Evolutionary conservation across 495 filamentous ascomycete species (phyloP), one percentile per base, ranked within the genome.

Genomic region (Penicillium cosmopolitanum): DNA sequence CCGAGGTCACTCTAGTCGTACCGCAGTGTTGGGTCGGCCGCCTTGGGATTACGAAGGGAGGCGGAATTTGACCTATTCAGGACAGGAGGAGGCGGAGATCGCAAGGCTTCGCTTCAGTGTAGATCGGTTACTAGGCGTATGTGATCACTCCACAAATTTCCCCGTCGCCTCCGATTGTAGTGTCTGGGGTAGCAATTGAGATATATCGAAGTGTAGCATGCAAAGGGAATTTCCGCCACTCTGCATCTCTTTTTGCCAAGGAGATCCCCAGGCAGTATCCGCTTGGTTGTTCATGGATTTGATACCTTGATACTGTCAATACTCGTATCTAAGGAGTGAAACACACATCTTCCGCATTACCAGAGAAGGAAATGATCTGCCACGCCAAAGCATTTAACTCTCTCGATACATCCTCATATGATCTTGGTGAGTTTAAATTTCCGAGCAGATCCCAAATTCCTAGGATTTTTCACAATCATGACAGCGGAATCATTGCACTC

Each of bases 31-130:
- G 16, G 3, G 13, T n/a, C 42, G n/a, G n/a, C 16, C 23, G 23
- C 19, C 33, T 33, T 35, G 28, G 53, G 40, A 50, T 16, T 50
- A 13, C 47, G 47, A 11, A 31, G 11, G 6, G 19, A 53, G 46
- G 54, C 59, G 48, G 54, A 53, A 16, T 9, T 4, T 40, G 47
- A 9, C 54, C 48, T 19, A 10, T 57, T 57, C 56, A 12, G 54
- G 34, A 48, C 18, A 51, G 54, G 59, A 62, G n/a, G 5, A 62
- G 48, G 59, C 59, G 59, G 59, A 53, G 35, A 52, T 48, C 21
- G 21, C 21, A 21, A 21, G 3, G 1, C 21, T 21, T 21, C 21
- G 21, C 21, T 21, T 21, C 21, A 21, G 3, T 3, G 21, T 3
- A 21, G 21, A 21, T 21, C 25, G 18, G 25, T 2, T 28, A 28